These are phyloP conservation scores for Leccinum pellstonianum DNA, from an alignment of 768 basidiomycete species.

Conservation along the genomic window DNA sequence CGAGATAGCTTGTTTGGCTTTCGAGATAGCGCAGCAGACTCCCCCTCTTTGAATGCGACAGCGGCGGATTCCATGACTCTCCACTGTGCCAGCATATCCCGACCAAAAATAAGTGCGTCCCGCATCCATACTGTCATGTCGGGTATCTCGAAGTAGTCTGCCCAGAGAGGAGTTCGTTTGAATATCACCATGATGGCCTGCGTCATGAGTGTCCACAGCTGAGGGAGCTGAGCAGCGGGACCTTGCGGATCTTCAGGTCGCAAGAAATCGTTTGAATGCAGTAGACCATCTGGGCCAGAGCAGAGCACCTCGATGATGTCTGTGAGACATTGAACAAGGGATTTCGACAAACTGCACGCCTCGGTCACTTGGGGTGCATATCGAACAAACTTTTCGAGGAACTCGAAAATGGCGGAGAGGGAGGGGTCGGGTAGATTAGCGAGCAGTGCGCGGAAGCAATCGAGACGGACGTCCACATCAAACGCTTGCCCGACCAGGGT, in stretches of 20 bases:
- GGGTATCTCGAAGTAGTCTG: conserved; percentile 71
- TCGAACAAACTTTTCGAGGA: conserved; percentile 61
- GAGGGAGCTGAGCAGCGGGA: conserved; percentile 54
- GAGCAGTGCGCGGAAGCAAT: conserved; percentile 82
- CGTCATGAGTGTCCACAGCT: conserved; percentile 83
- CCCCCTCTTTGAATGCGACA: conserved; percentile 23
- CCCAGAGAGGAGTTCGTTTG: conserved; percentile 80
- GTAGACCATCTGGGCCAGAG: conserved; percentile 63
- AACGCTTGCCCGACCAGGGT: conserved; percentile 81
- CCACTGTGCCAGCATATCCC: conserved; percentile 82
- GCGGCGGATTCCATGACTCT: conserved; percentile 71
- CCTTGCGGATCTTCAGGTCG: conserved; percentile 42
- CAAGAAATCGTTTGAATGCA: conserved; percentile 56
- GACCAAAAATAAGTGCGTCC: conserved; percentile 91
- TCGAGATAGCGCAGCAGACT: conserved; percentile 19
- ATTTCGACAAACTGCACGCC: conserved; percentile 85
- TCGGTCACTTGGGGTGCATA: conserved; percentile 71
- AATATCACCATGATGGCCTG: conserved; percentile 81
- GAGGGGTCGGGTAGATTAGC: conserved; percentile 62
- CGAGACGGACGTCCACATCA: conserved; percentile 84
- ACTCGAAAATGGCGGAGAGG: conserved; percentile 68
- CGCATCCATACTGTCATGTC: conserved; percentile 98
- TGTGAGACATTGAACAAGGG: conserved; percentile 87
- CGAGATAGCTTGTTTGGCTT: conserved; percentile 51
- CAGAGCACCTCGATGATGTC: conserved; percentile 92